Evolutionary conservation across 2,329 filamentous ascomycete species (phyloP), one percentile per base, ranked within the genome.

Genomic region (Aspergillus sclerotialis): DNA sequence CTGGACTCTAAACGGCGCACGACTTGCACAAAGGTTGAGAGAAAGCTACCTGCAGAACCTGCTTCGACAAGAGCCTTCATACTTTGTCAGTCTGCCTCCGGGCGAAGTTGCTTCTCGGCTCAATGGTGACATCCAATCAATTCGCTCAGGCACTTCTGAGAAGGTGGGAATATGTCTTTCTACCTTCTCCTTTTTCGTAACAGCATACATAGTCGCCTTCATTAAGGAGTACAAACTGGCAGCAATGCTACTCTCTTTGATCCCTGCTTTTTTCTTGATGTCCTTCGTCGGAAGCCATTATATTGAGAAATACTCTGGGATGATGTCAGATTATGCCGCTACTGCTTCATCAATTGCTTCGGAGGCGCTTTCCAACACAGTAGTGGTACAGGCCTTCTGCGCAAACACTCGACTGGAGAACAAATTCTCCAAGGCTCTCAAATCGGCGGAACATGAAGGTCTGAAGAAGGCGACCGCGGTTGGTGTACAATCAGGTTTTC

Each of bases 81-180:
- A 84, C 63, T 93, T 92, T 62, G 90, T 95, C 61, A 90, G 88
- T 49, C 73, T 94, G 4, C 88, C 87, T 31, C 82, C 86, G 24
- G 88, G 89, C 30, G 89, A 94, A 60, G 84, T 95, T 39, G 93
- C 88, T 0, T 93, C 88, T 0, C 79, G 88, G 40, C 94, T 94
- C 49, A 94, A 88, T 0, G 81, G 88, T 6, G 89, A 94, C 57
- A 92, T 86, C 24, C 94, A 93, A 51, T 67, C 92, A 30, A 80
- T 95, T 35, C 89, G 94, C 60, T 87, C 93, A 45, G 89, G 87
- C 29, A 92, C 95, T 30, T 90, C 85, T 0, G 84, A 93, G 60
- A 94, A 94, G 65, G 74, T 92, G 27, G 78, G 76, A n/a, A 63
- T 93, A 42, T 85, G 83, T 0, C 56, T 93, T 33, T 76, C 78